Conservation (phyloP, 306 rosid genomes). For the Sindora glabra region DNA sequence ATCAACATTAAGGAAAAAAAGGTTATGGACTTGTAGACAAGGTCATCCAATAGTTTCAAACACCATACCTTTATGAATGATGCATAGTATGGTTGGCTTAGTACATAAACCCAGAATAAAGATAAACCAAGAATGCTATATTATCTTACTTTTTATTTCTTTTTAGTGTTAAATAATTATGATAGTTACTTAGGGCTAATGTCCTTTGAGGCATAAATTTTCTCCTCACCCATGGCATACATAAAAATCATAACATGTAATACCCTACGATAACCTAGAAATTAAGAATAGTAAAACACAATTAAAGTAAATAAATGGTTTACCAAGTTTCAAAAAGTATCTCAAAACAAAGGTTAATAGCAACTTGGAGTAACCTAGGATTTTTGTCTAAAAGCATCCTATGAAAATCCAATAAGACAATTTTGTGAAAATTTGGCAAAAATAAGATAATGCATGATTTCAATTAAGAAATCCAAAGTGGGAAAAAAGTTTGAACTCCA, state of each 20-base stretch:
- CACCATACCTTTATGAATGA: slow-evolving; percentile 33
- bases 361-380: too few species aligned
- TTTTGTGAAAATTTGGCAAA: too few species aligned
- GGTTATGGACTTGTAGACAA: slow-evolving; percentile 19
- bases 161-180: slow-evolving; percentile 13
- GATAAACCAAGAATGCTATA: neutral
- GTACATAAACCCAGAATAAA: slow-evolving; percentile 26
- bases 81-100: slow-evolving; percentile 14
- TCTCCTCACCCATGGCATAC: slow-evolving; percentile 99
- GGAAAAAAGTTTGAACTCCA: too few species aligned
- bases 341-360: too few species aligned
- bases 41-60: slow-evolving; percentile 17
- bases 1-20: slow-evolving; percentile 21
- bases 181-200: slow-evolving; percentile 67
- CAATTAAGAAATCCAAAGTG: too few species aligned
- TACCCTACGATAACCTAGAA: too few species aligned
- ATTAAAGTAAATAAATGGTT: too few species aligned
- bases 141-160: slow-evolving; percentile 10
- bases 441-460: too few species aligned
- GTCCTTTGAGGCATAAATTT: slow-evolving; percentile 82
- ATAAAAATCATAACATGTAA: slow-evolving; percentile 81
- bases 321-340: too few species aligned
- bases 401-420: too few species aligned
- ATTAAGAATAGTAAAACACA: too few species aligned
- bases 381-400: too few species aligned